Evolutionary conservation across 1,284 basidiomycete species (phyloP).

Genomic region (Trametes versicolor): DNA sequence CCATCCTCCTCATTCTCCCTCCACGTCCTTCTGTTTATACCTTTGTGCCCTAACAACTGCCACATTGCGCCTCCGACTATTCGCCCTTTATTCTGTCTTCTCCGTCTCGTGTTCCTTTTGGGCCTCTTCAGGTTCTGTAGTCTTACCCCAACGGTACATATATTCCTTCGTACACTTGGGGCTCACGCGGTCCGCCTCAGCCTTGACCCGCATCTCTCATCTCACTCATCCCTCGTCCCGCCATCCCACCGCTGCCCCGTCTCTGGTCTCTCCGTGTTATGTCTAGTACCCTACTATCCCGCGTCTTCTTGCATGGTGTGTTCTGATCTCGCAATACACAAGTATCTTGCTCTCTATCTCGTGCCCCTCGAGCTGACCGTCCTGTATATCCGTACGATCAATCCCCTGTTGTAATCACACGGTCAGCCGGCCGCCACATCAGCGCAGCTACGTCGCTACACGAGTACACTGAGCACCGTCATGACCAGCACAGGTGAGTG

Average conservation of each 20-base stretch:
- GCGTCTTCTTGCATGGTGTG: slow-evolving; percentile 28
- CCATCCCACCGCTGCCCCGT: background rate
- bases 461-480: no score
- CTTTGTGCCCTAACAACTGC: slow-evolving; percentile 1
- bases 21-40: background rate
- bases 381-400: no score
- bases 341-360: slow-evolving; percentile 7
- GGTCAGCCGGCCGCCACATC: no score
- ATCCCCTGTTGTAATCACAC: no score
- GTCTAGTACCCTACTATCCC: slow-evolving; percentile 23
- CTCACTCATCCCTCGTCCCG: background rate
- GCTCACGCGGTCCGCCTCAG: slow-evolving; percentile 12
- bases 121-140: slow-evolving; percentile 27
- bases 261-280: slow-evolving; percentile 10
- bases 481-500: no score
- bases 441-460: no score
- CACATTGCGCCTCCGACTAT: background rate
- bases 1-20: background rate
- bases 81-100: background rate
- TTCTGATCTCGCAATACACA: slow-evolving; percentile 27
- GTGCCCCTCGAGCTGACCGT: no score
- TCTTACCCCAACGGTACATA: slow-evolving; percentile 32
- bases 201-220: slow-evolving; percentile 7
- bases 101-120: slow-evolving; percentile 8
- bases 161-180: slow-evolving; percentile 31